Evolutionary conservation across 306 rosid species (phyloP), one percentile per base, ranked within the genome.

Genomic region (Inga leiocalycina): DNA sequence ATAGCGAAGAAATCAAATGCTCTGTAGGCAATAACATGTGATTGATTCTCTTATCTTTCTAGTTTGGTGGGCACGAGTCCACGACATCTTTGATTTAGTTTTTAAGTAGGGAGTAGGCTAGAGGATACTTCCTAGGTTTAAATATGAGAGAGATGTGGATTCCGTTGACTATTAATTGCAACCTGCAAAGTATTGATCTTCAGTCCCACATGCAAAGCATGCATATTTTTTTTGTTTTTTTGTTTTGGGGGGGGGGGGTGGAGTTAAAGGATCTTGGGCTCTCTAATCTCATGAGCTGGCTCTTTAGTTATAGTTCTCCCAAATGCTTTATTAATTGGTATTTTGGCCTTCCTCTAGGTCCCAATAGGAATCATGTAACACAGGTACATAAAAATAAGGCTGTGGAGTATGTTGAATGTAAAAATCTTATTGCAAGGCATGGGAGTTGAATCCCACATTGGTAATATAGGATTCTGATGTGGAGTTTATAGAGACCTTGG

Each of bases 11-110:
- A 74, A 71, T 68, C 57, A 62, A n/a, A 56, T 51, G 45, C 17
- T 54, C 56, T 45, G 54, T 72, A 71, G 48, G 64, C 74, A 32
- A 73, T 56, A 62, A 34, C 81, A 49, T 79, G 76, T 70, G 69
- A 74, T 74, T 61, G 49, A 24, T 37, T 39, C 30, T 20, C 27
- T 48, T 27, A 17, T 45, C 7, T 24, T 16, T 24, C 24, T 69
- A 17, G 71, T 56, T 48, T 78, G 22, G 2, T 35, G n/a, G 41
- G 56, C 8, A 45, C 19, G 48, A 66, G 43, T 59, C 41, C 19
- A 35, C 5, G 45, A 62, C 46, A 19, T 44, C 61, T 77, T 62
- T 14, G 61, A 20, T 16, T 77, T 44, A 64, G 45, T 19, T 43
- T 30, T 79, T 20, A 48, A 51, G 75, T 46, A 22, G 76, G 41